A percentile compares a stretch with the other conserved stretches of the same genome.
Conservation (phyloP, 1,139 yeast species). For the Debaryomyces udenii region DNA sequence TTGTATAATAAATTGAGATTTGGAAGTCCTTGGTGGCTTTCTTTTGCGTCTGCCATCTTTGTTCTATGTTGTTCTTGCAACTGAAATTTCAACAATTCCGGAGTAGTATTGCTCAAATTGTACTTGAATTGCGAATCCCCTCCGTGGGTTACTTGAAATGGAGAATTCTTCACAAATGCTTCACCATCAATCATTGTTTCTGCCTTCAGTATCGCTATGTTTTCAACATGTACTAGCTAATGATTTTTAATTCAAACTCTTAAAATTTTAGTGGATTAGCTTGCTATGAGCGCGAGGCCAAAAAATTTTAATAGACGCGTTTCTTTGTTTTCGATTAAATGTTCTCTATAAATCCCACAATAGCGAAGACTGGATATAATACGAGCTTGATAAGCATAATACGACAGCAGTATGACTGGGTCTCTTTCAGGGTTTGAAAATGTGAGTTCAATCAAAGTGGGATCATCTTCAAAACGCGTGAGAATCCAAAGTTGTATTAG, state of each 20-base stretch:
- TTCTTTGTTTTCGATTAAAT: not conserved
- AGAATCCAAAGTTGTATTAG: too few relatives aligned
- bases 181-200: conserved; percentile 37
- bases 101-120: conserved; percentile 41
- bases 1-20: conserved; percentile 25
- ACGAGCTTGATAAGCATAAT: too few relatives aligned
- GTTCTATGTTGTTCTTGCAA: conserved; percentile 45
- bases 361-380: too few relatives aligned
- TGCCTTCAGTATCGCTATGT: too few relatives aligned
- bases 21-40: conserved; percentile 17
- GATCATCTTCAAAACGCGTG: too few relatives aligned
- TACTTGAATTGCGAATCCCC: conserved; percentile 27
- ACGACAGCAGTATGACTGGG: too few relatives aligned
- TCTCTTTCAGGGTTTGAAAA: too few relatives aligned
- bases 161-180: conserved; percentile 39
- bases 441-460: too few relatives aligned
- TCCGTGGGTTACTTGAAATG: conserved; percentile 38
- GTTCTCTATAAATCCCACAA: too few relatives aligned
- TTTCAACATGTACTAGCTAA: too few relatives aligned
- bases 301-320: conserved; percentile 9
- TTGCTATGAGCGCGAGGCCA: conserved; percentile 1
- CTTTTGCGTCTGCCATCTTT: conserved; percentile 29
- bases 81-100: conserved; percentile 49
- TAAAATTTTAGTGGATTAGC: too few relatives aligned
- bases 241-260: not conserved